These are phyloP conservation scores for Aspergillus novofumigatus DNA, from an alignment of 2,329 filamentous ascomycete species.

Conservation along the genomic window DNA sequence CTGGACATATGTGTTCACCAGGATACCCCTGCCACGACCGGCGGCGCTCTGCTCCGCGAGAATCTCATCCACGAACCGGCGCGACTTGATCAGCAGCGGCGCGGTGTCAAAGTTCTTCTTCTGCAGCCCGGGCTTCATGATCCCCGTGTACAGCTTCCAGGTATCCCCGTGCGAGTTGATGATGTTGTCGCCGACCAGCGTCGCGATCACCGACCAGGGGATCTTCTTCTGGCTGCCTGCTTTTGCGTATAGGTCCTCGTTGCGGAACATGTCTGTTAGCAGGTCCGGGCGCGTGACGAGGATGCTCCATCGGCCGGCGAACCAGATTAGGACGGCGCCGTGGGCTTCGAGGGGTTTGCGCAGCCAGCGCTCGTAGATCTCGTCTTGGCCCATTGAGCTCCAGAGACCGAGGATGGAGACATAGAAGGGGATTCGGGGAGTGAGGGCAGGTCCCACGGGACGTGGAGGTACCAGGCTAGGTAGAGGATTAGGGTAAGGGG, in stretches of 20 bases:
- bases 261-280: constrained; percentile 37
- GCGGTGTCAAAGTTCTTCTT: constrained; percentile 18
- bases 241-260: constrained; percentile 31
- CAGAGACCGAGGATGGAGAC: constrained; percentile 23
- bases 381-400: constrained; percentile 23
- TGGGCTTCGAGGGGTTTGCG: constrained; percentile 22
- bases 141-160: not conserved
- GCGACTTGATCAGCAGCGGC: constrained; percentile 20
- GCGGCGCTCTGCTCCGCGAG: constrained; percentile 13
- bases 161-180: constrained; percentile 5
- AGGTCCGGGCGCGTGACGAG: constrained; percentile 44
- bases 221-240: constrained; percentile 43
- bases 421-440: constrained; percentile 23
- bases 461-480: constrained; percentile 20
- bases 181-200: constrained; percentile 23
- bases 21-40: constrained; percentile 7
- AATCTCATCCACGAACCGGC: constrained; percentile 20
- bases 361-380: constrained; percentile 23
- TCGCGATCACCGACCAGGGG: constrained; percentile 36
- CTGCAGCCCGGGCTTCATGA: constrained; percentile 7
- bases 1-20: constrained; percentile 21
- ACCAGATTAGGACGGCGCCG: constrained; percentile 48
- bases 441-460: constrained; percentile 17
- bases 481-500: constrained; percentile 6
- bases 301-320: constrained; percentile 48